A percentile compares a stretch with the other conserved stretches of the same genome.
Evolutionary conservation across 495 filamentous ascomycete genomes (phyloP).

Genomic region (Penicillium cosmopolitanum): DNA sequence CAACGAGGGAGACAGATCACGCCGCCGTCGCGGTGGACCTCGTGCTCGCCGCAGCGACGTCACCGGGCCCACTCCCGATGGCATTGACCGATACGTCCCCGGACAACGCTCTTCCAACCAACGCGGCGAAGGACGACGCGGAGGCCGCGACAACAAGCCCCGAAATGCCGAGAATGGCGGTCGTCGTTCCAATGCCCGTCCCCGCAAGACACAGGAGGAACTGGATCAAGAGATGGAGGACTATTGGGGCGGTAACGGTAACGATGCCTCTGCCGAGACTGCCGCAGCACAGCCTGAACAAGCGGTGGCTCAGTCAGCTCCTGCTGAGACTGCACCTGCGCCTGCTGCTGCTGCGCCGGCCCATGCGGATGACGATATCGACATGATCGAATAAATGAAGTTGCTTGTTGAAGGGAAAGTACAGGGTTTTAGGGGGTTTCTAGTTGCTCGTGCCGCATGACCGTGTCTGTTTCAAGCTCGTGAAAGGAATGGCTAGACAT

Average conservation of each 20-base stretch:
- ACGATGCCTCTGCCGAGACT: conserved; percentile 30
- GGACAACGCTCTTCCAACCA: conserved; percentile 48
- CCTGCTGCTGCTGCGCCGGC: conserved; percentile 36
- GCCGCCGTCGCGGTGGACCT: conserved; percentile 42
- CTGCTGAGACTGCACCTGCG: conserved; percentile 32
- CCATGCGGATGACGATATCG: conserved; percentile 59
- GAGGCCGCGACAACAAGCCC: conserved; percentile 38
- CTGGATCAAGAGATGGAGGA: conserved; percentile 96
- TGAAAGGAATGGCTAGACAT: neutral
- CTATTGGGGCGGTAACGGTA: conserved; percentile 68
- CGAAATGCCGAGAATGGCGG: conserved; percentile 42
- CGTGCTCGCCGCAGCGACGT: conserved; percentile 64
- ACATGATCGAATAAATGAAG: conserved; percentile 53
- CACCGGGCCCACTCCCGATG: conserved; percentile 67
- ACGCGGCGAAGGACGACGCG: conserved; percentile 43
- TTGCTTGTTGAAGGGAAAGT: neutral
- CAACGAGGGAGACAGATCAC: conserved; percentile 33
- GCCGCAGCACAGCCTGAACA: conserved; percentile 24
- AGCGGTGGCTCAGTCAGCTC: conserved; percentile 13
- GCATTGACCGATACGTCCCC: conserved; percentile 86
- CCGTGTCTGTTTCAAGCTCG: neutral
- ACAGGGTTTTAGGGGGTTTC: too few species aligned
- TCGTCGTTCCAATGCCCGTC: conserved; percentile 57
- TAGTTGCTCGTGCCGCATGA: neutral
- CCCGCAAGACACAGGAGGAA: conserved; percentile 89